These are phyloP conservation scores for barrel medic (Medicago truncatula) DNA, from an alignment of 306 rosid species.

Conservation along the genomic window DNA sequence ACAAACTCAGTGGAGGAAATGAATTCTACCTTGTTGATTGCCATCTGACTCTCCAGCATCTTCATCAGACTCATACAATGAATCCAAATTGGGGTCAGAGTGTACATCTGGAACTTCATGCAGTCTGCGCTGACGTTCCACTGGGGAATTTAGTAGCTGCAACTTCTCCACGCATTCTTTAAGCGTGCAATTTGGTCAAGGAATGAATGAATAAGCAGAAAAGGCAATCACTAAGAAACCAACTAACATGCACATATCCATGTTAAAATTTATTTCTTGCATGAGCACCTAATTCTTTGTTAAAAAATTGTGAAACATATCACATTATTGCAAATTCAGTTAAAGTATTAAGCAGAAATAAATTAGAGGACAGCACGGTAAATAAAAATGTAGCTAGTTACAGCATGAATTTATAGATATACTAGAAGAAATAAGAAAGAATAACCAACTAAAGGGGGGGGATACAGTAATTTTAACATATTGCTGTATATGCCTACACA, in stretches of 20 bases:
- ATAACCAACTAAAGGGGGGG: neutral
- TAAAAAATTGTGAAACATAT: conserved; percentile 33
- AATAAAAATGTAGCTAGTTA: conserved; percentile 21
- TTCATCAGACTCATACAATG: conserved; percentile 70
- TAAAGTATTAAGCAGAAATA: conserved; percentile 26
- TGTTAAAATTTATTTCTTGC: conserved; percentile 28
- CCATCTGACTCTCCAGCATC: conserved; percentile 55
- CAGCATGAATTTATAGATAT: conserved; percentile 12
- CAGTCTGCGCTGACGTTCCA: conserved; percentile 76
- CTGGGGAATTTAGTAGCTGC: conserved; percentile 71
- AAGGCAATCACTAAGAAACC: conserved; percentile 25
- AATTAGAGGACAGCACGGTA: neutral
- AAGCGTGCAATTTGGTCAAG: conserved; percentile 78
- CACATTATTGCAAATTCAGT: conserved; percentile 27
- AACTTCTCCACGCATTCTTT: conserved; percentile 77
- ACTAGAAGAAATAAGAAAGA: conserved; percentile 25
- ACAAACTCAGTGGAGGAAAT: conserved; percentile 38
- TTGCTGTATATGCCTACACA: conserved; percentile 30
- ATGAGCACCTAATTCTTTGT: conserved; percentile 14
- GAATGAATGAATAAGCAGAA: conserved; percentile 46
- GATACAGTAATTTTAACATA: conserved; percentile 5
- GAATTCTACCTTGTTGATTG: conserved; percentile 66
- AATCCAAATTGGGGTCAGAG: conserved; percentile 80
- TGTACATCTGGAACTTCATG: conserved; percentile 67
- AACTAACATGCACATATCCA: conserved; percentile 31